Conservation (phyloP, 2,329 filamentous ascomycete species). For the Colletotrichum sp. region DNA sequence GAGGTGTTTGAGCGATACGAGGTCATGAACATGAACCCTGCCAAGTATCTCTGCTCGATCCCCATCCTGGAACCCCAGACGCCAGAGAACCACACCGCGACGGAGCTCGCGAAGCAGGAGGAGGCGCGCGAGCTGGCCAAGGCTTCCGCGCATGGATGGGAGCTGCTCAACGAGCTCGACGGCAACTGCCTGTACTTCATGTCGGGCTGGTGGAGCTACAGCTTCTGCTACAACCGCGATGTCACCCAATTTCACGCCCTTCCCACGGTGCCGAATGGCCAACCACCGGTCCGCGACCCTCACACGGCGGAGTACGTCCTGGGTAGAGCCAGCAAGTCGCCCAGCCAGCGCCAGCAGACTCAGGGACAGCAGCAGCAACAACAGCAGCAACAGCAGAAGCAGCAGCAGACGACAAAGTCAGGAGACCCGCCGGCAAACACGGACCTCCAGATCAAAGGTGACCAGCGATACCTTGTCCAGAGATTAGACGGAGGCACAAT, state of each 20-base stretch:
- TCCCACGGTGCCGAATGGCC: slow-evolving; percentile 67
- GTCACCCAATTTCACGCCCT: slow-evolving; percentile 91
- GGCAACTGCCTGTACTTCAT: slow-evolving; percentile 81
- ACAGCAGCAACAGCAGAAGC: neutral
- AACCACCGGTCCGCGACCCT: slow-evolving; percentile 79
- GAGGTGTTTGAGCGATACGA: slow-evolving; percentile 65
- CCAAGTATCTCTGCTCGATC: slow-evolving; percentile 84
- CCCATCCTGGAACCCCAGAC: slow-evolving; percentile 68
- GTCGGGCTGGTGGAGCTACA: slow-evolving; percentile 95
- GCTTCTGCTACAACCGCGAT: slow-evolving; percentile 88
- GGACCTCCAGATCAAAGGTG: slow-evolving; percentile 80
- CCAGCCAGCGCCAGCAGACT: slow-evolving; percentile 17
- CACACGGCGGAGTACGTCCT: slow-evolving; percentile 78
- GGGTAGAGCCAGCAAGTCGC: slow-evolving; percentile 57
- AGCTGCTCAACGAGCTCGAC: slow-evolving; percentile 78
- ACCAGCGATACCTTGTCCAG: slow-evolving; percentile 87
- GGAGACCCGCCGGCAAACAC: slow-evolving; percentile 46
- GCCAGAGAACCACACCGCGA: slow-evolving; percentile 68
- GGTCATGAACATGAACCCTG: slow-evolving; percentile 72
- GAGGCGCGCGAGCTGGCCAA: slow-evolving; percentile 81
- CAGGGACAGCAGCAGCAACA: slow-evolving; percentile 2
- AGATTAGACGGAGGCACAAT: slow-evolving; percentile 78
- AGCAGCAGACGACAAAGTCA: slow-evolving; percentile 9
- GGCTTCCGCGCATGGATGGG: slow-evolving; percentile 79
- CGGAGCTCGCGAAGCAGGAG: slow-evolving; percentile 71